Percentiles rank a stretch among this genome's conserved stretches.
These are phyloP conservation scores for Diplodia scrobiculata DNA, from an alignment of 2,329 filamentous ascomycete species.

Conservation along the genomic window DNA sequence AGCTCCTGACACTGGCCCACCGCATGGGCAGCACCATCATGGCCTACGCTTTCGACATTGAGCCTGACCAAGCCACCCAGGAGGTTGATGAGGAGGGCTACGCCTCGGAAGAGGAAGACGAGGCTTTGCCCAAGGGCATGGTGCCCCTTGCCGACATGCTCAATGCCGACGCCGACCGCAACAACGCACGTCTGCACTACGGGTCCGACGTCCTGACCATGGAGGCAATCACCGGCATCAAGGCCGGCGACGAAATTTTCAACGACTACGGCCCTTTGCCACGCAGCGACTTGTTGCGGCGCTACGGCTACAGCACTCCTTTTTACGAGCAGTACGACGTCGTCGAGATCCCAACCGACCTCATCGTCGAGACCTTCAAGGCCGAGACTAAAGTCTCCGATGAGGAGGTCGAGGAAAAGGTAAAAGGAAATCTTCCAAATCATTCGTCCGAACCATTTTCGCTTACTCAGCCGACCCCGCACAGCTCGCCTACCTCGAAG, in stretches of 20 bases:
- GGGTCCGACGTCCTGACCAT: conserved; percentile 66
- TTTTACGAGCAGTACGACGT: conserved; percentile 80
- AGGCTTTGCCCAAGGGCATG: conserved; percentile 71
- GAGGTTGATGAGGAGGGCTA: conserved; percentile 61
- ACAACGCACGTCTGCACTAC: conserved; percentile 70
- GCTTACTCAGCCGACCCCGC: neutral
- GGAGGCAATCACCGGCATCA: conserved; percentile 68
- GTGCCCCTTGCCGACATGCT: conserved; percentile 87
- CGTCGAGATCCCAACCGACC: conserved; percentile 69
- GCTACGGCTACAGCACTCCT: conserved; percentile 84
- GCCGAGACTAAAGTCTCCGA: conserved; percentile 48
- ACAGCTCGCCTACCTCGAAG: conserved; percentile 60
- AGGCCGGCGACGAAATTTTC: conserved; percentile 72
- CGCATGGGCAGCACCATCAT: conserved; percentile 86
- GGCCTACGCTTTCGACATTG: conserved; percentile 88
- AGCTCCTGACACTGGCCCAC: conserved; percentile 64
- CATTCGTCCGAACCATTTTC: neutral
- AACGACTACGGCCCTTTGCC: conserved; percentile 89
- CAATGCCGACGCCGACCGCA: conserved; percentile 79
- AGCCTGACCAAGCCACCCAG: conserved; percentile 51
- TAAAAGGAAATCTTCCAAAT: conserved; percentile 30
- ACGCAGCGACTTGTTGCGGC: conserved; percentile 76
- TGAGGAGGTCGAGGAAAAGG: conserved; percentile 34
- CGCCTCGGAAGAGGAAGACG: conserved; percentile 52
- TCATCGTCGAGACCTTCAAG: conserved; percentile 56